Evolutionary conservation across 2,329 filamentous ascomycete genomes (phyloP).

Genomic region (Xylaria sp.): DNA sequence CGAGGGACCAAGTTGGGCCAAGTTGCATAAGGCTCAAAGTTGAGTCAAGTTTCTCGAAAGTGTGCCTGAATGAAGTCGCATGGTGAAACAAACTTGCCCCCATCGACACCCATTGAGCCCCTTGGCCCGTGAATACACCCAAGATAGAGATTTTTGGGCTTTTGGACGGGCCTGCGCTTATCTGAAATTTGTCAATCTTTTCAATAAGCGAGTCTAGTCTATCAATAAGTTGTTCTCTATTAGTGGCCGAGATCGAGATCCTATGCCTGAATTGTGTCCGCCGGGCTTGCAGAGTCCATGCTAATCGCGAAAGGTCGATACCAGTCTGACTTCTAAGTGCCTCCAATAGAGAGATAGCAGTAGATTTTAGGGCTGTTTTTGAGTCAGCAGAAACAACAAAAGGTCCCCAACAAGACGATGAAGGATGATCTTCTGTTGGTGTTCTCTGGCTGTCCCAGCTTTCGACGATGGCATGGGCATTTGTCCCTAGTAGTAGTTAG

Average conservation of each 20-base stretch:
- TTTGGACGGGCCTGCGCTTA: too few species aligned
- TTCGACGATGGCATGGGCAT: conserved; percentile 14
- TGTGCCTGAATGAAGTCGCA: neutral
- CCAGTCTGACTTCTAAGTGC: neutral
- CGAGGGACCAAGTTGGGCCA: neutral
- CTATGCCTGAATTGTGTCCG: neutral
- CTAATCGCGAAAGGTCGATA: neutral
- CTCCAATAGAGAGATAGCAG: neutral
- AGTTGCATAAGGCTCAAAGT: neutral
- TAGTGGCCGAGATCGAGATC: neutral
- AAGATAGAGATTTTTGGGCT: conserved; percentile 8
- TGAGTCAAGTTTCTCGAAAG: neutral
- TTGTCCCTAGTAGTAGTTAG: neutral
- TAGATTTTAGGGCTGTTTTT: neutral
- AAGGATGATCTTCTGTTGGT: too few species aligned
- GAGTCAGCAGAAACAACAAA: neutral
- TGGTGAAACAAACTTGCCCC: neutral
- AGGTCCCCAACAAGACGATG: too few species aligned
- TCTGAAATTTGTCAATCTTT: neutral
- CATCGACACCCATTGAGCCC: conserved; percentile 34
- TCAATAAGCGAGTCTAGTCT: neutral
- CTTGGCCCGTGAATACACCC: conserved; percentile 37
- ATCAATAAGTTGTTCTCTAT: neutral
- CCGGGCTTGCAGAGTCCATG: neutral
- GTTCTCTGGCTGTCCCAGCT: conserved; percentile 1